Evolutionary conservation across 202 grass and related monocot genomes (phyloP), one percentile per base, ranked within the genome.

Genomic region (Carex arenaria): DNA sequence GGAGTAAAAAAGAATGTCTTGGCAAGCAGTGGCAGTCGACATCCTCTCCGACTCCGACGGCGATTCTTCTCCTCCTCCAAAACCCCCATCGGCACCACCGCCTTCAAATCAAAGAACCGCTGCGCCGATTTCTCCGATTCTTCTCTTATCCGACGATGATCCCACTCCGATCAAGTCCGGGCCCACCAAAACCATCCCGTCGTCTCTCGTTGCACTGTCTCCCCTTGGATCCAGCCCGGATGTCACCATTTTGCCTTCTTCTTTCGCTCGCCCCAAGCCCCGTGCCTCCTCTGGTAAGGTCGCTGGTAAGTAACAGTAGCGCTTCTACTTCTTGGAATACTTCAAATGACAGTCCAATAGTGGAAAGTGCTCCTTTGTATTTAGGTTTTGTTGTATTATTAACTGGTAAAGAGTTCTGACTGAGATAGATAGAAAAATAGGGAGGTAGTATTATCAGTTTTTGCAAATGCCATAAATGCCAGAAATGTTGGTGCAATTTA

Each of bases 131-230:
- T 32, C 72, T 71, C 59, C 85, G 12, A 76, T 61, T 74, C 72
- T 98, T 74, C 49, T 73, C 53, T 32, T 98, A 18, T 90, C 90
- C 83, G 84, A 84, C 71, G 92, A 92, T 85, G 89, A 88, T 63
- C 88, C 89, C 1, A 87, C 95, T 7, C 89, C 92, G 42, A 82
- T 68, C 51, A 95, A 86, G 87, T 80, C 75, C 14, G 75, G 15
- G 42, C 60, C 20, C 4, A 40, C 36, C 12, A 42, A 64, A 11
- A 43, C 9, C 3, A 22, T 47, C 26, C 9, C 60, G 0, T 62
- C 64, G 73, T 80, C 81, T 31, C 62, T 81, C 18, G 54, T 90
- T 32, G 79, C 72, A 13, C 84, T 86, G 67, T 79, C 74, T 18
- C 90, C 87, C 1, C 20, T 60, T 40, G 86, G 59, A n/a, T 57